Evolutionary conservation across 2,329 filamentous ascomycete species (phyloP).

Genomic region (Neonectria hederae): DNA sequence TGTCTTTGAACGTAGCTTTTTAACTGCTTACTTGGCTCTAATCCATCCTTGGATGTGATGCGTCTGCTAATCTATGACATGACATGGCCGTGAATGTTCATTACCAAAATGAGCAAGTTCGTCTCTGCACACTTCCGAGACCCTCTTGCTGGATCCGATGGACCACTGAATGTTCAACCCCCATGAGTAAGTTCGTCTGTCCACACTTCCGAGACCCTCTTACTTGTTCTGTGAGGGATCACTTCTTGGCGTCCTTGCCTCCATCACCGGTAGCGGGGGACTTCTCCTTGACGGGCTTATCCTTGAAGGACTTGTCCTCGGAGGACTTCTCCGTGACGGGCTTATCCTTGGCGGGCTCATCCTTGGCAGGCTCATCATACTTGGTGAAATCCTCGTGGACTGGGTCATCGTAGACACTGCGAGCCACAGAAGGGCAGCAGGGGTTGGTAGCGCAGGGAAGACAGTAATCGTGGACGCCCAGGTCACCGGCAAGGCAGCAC

Average conservation of each 20-base stretch:
- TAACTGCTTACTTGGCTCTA: conserved; percentile 10
- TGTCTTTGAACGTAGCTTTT: conserved; percentile 17
- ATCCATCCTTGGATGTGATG: conserved; percentile 1
- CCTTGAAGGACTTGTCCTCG: not conserved
- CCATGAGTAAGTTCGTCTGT: not conserved
- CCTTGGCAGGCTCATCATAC: not conserved
- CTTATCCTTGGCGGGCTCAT: not conserved
- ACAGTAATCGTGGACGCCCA: conserved; percentile 47
- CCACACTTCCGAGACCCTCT: not conserved
- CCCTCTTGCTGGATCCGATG: not conserved
- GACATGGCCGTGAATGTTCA: not conserved
- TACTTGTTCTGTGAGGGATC: not conserved
- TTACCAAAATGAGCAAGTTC: not conserved
- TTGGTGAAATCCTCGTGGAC: not conserved
- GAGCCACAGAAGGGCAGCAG: conserved; percentile 27
- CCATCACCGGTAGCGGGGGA: not conserved
- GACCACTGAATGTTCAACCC: not conserved
- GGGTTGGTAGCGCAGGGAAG: conserved; percentile 40
- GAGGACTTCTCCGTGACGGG: not conserved
- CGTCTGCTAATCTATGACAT: not conserved
- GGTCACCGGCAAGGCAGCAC: conserved; percentile 46
- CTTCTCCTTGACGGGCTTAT: conserved; percentile 8
- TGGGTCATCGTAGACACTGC: not conserved
- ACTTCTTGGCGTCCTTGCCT: conserved; percentile 5
- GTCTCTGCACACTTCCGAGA: not conserved